Evolutionary conservation across 164 flowering plant species (phyloP), one percentile per base, ranked within the genome.

Genomic region (Annona cherimola): DNA sequence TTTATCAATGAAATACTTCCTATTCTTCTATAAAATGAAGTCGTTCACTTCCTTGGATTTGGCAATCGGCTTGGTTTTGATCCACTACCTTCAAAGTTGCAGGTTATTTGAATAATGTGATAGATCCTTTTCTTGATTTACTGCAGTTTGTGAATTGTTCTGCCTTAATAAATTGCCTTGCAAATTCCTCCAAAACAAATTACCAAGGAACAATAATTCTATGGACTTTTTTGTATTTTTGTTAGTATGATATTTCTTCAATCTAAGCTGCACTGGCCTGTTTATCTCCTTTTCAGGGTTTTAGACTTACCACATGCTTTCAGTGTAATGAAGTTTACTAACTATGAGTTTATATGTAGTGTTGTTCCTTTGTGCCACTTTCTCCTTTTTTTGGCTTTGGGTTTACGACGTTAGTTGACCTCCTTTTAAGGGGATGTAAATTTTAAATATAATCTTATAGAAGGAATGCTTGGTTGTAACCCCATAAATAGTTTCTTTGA

Each of bases 11-110:
- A 61, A 5, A 84, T 84, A 44, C 90, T 89, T 74, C 98, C 99
- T 44, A 75, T 89, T 73, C 86, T 96, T 4, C 67, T 69, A 68
- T 75, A 67, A 70, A 90, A 91, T 78, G 86, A 86, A 74, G 81
- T 87, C 57, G 96, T 96, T 75, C 97, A 93, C 80, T 87, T 93
- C 60, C 91, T 96, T 74, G 99, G 99, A 74, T 96, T 84, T 84
- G 97, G 98, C 69, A 93, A 96, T 75, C 86, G 99, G 61, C 90
- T 93, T 20, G 97, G 94, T 42, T 96, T 96, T 79, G 98, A 96
- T 84, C 91, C 94, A 69, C 63, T 96, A 73, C 91, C 98, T 69
- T 80, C 63, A 63, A 60, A 87, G 39, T 86, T 96, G 82, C 99
- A 91, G 94, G 98, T 94, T 91, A 97, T 94, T 39, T 4, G 68